Evolutionary conservation across 192 early-diverging fungal species (phyloP), one percentile per base, ranked within the genome.

Genomic region (Spizellomyces punctatus): DNA sequence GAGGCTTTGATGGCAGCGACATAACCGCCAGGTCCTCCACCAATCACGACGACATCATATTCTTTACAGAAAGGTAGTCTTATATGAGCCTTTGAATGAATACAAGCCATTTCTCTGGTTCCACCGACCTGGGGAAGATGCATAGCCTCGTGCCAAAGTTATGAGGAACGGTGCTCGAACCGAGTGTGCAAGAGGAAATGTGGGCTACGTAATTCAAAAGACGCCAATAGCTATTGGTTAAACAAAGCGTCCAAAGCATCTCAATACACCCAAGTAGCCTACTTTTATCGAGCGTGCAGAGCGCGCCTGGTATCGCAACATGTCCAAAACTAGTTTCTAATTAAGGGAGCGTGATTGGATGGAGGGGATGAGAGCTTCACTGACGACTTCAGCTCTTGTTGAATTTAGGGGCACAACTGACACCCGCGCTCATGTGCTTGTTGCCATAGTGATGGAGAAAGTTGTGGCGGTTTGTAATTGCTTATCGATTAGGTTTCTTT

Each of bases 1-100:
- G 97, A 91, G 76, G 95, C 95, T 89, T 98, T 98, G 84, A 99
- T 98, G 56, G 97, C 97, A 64, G 95, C 95, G 71, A 96, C 94
- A 77, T 99, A 99, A 66, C 98, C 96, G 68, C 98, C 98, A 50
- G 98, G 96, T 10, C 98, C 98, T 76, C 91, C 96, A 75, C 98
- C 97, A 63, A 77, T 66, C 21, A 75, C 43, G 19, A 63, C 66
- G 56, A 71, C 69, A 45, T 71, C 69, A 60, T 71, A 71, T 50
- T 71, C 69, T 71, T 64, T 16, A 5, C 6, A 43, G 5, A 46
- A 16, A 46, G 36, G 14, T n/a, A 46, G 14, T 1, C 16, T n/a
- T 27, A n/a, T 64, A 12, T 46, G 59, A 12, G 12, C 14, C 1
- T 4, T 12, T 61, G 59, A 36, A 12, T 61, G 59, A 61, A 12